A percentile compares a stretch with the other conserved stretches of the same genome.
Conservation (phyloP, 805 yeast species). For the Barnettozyma sp. region DNA sequence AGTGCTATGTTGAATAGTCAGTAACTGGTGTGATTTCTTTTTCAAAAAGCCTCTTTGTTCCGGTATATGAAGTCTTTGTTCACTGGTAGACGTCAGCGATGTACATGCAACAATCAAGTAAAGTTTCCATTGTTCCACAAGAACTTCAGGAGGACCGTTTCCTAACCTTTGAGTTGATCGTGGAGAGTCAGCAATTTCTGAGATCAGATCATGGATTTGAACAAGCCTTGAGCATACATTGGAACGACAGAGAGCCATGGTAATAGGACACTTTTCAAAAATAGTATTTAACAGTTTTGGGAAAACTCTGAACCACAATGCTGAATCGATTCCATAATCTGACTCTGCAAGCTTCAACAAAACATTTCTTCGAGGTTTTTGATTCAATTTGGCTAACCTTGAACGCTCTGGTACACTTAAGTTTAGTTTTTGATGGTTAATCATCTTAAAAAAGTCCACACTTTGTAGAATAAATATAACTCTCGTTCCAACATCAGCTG, state of each 20-base stretch:
- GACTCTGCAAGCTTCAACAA: slow-evolving; percentile 80
- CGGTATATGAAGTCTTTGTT: slow-evolving; percentile 70
- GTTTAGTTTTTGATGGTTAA: slow-evolving; percentile 40
- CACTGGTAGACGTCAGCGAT: slow-evolving; percentile 82
- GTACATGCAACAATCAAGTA: slow-evolving; percentile 88
- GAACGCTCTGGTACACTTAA: slow-evolving; percentile 73
- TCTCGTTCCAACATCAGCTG: slow-evolving; percentile 72
- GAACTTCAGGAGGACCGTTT: slow-evolving; percentile 54
- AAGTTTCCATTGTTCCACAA: slow-evolving; percentile 83
- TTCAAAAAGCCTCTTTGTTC: slow-evolving; percentile 51
- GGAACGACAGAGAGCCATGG: slow-evolving; percentile 88
- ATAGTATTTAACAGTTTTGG: slow-evolving; percentile 68
- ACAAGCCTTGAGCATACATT: slow-evolving; percentile 84
- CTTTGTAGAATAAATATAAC: slow-evolving; percentile 70
- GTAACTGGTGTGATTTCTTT: slow-evolving; percentile 70
- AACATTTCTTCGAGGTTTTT: slow-evolving; percentile 53
- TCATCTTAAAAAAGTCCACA: slow-evolving; percentile 57
- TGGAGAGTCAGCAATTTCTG: slow-evolving; percentile 42
- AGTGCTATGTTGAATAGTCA: slow-evolving; percentile 81
- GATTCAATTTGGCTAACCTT: slow-evolving; percentile 56
- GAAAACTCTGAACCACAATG: slow-evolving; percentile 88
- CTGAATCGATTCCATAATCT: slow-evolving; percentile 91
- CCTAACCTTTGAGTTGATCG: slow-evolving; percentile 24
- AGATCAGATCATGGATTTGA: slow-evolving; percentile 68
- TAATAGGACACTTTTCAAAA: slow-evolving; percentile 80